These are phyloP conservation scores for Waltergamsia citrina DNA, from an alignment of 2,329 filamentous ascomycete genomes.

Conservation along the genomic window DNA sequence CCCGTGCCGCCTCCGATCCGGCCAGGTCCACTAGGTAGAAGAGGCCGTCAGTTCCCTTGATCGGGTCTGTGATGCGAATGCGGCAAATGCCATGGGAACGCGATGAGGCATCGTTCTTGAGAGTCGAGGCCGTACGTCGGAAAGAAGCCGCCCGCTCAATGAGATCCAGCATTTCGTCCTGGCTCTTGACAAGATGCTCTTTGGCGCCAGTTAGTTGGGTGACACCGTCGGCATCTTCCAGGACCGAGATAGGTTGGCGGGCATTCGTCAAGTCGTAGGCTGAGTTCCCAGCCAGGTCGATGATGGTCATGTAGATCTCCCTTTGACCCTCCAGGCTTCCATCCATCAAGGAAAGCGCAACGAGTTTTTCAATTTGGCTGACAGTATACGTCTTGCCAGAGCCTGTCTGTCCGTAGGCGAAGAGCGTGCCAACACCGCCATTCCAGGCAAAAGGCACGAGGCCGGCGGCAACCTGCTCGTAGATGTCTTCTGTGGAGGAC, in stretches of 20 bases:
- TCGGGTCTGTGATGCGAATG: slow-evolving; percentile 24
- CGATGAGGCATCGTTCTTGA: slow-evolving; percentile 36
- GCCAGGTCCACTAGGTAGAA: slow-evolving; percentile 38
- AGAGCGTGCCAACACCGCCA: slow-evolving; percentile 37
- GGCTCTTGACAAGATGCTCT: slow-evolving; percentile 23
- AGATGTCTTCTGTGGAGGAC: slow-evolving; percentile 26
- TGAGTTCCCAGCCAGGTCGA: slow-evolving; percentile 28
- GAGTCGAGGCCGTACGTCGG: slow-evolving; percentile 29
- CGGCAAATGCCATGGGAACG: slow-evolving; percentile 39
- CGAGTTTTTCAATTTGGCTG: slow-evolving; percentile 27
- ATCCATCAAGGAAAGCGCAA: slow-evolving; percentile 23
- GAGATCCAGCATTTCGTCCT: slow-evolving; percentile 16
- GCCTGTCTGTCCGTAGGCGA: slow-evolving; percentile 38
- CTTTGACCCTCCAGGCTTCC: slow-evolving; percentile 10
- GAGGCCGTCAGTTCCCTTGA: slow-evolving; percentile 25
- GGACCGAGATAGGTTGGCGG: slow-evolving; percentile 28
- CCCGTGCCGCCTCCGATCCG: slow-evolving; percentile 37
- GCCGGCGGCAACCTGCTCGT: slow-evolving; percentile 26
- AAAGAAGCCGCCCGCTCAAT: slow-evolving; percentile 28
- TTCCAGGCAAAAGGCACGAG: slow-evolving; percentile 34
- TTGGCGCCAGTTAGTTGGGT: slow-evolving; percentile 32
- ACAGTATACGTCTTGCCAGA: slow-evolving; percentile 38
- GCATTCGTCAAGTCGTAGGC: slow-evolving; percentile 29
- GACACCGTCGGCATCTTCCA: slow-evolving; percentile 33
- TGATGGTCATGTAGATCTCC: slow-evolving; percentile 23